Percentiles rank a stretch among this genome's conserved stretches.
Conservation (phyloP, 139 green algal species). For the Closterium sp. region DNA sequence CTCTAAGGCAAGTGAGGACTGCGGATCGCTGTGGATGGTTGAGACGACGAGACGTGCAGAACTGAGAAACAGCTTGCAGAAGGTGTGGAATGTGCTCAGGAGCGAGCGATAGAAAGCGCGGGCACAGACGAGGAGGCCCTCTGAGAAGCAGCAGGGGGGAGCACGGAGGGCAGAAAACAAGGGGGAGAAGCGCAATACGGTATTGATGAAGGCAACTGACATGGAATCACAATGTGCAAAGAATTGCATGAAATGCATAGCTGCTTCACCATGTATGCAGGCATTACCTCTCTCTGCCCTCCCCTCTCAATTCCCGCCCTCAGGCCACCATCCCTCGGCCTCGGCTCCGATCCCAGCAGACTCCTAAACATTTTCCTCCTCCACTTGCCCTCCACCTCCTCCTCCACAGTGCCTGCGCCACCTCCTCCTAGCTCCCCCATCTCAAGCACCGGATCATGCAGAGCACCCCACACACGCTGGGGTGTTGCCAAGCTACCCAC, state of each 20-base stretch:
- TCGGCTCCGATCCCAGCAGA: not conserved
- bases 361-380: not conserved
- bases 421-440: not conserved
- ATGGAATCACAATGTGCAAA: too few relatives aligned
- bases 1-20: not conserved
- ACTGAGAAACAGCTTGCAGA: too few relatives aligned
- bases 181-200: too few relatives aligned
- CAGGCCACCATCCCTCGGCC: not conserved
- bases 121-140: too few relatives aligned
- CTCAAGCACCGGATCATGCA: constrained; percentile 6
- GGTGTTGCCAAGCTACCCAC: constrained; percentile 11
- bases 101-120: too few relatives aligned
- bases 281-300: not conserved
- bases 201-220: too few relatives aligned
- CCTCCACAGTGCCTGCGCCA: not conserved
- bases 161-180: too few relatives aligned
- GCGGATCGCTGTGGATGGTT: not conserved
- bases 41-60: not conserved
- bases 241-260: not conserved
- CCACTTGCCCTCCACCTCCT: not conserved
- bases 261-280: not conserved
- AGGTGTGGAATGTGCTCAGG: too few relatives aligned
- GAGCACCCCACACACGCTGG: constrained; percentile 8
- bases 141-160: too few relatives aligned
- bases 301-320: not conserved